Conservation (phyloP, 371 early-diverging fungal genomes). For the Syncephalastrum racemosum region DNA sequence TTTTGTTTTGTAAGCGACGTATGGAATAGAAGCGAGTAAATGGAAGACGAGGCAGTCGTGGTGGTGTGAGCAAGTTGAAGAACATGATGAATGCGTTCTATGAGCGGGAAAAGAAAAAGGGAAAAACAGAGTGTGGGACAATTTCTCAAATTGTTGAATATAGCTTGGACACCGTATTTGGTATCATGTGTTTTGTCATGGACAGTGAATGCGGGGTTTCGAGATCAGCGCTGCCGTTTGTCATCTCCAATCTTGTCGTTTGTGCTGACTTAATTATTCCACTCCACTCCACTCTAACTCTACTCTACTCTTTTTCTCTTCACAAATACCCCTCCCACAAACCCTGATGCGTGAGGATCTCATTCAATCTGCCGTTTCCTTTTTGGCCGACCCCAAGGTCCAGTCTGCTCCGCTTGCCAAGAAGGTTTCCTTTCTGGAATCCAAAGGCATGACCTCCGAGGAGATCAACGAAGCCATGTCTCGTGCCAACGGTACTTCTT, state of each 20-base stretch:
- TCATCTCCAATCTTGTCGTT: no score
- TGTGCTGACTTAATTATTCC: not conserved
- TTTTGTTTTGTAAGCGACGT: constrained; percentile 13
- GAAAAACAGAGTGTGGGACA: constrained; percentile 6
- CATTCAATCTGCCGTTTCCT: constrained; percentile 85
- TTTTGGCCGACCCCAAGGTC: constrained; percentile 92
- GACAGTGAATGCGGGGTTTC: no score
- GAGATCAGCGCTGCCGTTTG: no score
- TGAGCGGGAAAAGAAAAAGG: constrained; percentile 3
- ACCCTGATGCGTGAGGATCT: constrained; percentile 85
- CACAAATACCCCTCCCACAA: not conserved
- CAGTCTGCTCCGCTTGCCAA: constrained; percentile 86
- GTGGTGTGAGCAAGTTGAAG: no score
- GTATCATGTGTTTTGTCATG: constrained; percentile 1
- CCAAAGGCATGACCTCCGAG: constrained; percentile 89
- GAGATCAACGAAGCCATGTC: constrained; percentile 94
- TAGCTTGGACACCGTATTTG: no score
- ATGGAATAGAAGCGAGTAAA: constrained; percentile 8
- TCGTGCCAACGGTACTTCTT: constrained; percentile 51
- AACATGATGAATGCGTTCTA: not conserved
- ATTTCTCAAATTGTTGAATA: not conserved
- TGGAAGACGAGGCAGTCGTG: no score
- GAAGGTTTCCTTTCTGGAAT: constrained; percentile 91
- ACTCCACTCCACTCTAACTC: constrained; percentile 1
- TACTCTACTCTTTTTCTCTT: not conserved